A percentile compares a stretch with the other conserved stretches of the same genome.
phyloP scores from a whole-genome alignment of 495 filamentous ascomycete species.

The Aspergillus coremiiformis region DNA sequence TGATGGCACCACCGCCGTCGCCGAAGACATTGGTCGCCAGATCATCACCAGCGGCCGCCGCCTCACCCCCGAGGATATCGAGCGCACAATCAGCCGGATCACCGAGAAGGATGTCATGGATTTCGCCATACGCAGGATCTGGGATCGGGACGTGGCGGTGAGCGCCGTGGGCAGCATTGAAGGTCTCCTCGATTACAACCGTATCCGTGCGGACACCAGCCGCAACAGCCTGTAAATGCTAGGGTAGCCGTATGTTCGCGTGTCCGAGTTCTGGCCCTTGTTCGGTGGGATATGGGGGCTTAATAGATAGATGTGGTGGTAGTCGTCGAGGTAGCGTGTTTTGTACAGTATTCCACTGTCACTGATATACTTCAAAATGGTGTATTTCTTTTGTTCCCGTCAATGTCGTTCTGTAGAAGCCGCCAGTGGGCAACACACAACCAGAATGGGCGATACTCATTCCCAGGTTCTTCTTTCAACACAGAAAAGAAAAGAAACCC shows the following conservation, averaged over 20 bases:
- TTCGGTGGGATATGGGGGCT: constrained; percentile 16
- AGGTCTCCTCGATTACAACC: constrained; percentile 81
- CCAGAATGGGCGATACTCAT: too few relatives aligned
- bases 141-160: constrained; percentile 95
- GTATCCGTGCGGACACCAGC: constrained; percentile 83
- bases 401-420: too few relatives aligned
- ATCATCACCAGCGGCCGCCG: constrained; percentile 94
- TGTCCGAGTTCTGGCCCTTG: constrained; percentile 14
- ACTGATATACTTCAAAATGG: constrained; percentile 27
- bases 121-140: constrained; percentile 83
- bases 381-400: constrained; percentile 15
- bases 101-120: constrained; percentile 96
- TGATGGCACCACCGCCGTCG: constrained; percentile 92
- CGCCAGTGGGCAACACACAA: too few relatives aligned
- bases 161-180: constrained; percentile 89
- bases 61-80: constrained; percentile 86
- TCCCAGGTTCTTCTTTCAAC: too few relatives aligned
- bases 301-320: constrained; percentile 25
- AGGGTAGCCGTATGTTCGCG: constrained; percentile 4
- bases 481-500: too few relatives aligned
- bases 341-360: constrained; percentile 31
- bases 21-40: constrained; percentile 97
- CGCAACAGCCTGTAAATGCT: constrained; percentile 49
- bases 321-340: constrained; percentile 22
- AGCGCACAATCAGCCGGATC: constrained; percentile 76